These are phyloP conservation scores for Sclerotinia nivalis DNA, from an alignment of 2,329 filamentous ascomycete species.

Conservation along the genomic window DNA sequence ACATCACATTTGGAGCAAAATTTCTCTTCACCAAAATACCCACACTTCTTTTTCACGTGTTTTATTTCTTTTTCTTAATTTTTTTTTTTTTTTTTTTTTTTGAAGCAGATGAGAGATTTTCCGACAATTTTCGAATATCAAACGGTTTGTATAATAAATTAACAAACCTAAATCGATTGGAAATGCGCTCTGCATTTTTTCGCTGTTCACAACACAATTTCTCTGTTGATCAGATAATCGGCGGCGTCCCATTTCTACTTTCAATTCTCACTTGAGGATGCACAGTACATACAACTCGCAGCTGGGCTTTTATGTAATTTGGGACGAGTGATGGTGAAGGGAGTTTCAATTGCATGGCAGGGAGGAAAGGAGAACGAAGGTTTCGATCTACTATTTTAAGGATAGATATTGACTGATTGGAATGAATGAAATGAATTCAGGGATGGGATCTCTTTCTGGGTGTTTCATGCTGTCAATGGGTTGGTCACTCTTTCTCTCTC, in stretches of 20 bases:
- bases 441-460: neutral
- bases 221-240: slow-evolving; percentile 1
- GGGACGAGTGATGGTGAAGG: neutral
- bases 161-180: slow-evolving; percentile 5
- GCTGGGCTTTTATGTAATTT: slow-evolving; percentile 1
- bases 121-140: neutral
- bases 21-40: slow-evolving; percentile 19
- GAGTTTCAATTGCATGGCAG: slow-evolving; percentile 5
- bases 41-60: neutral
- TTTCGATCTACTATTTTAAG: slow-evolving; percentile 3
- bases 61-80: slow-evolving; percentile 1
- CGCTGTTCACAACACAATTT: neutral
- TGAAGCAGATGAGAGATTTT: neutral
- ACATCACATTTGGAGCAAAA: slow-evolving; percentile 11
- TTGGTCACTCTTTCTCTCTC: neutral
- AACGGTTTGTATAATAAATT: slow-evolving; percentile 20
- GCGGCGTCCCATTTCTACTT: neutral
- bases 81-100: slow-evolving; percentile 6
- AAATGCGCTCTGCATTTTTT: slow-evolving; percentile 4
- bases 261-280: neutral
- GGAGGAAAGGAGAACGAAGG: neutral
- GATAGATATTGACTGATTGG: slow-evolving; percentile 12
- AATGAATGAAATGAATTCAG: slow-evolving; percentile 6
- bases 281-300: neutral
- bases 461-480: neutral